Percentiles rank a stretch among this genome's conserved stretches.
Evolutionary conservation across 2,329 filamentous ascomycete species (phyloP).

Genomic region (Alternaria incomplexa): DNA sequence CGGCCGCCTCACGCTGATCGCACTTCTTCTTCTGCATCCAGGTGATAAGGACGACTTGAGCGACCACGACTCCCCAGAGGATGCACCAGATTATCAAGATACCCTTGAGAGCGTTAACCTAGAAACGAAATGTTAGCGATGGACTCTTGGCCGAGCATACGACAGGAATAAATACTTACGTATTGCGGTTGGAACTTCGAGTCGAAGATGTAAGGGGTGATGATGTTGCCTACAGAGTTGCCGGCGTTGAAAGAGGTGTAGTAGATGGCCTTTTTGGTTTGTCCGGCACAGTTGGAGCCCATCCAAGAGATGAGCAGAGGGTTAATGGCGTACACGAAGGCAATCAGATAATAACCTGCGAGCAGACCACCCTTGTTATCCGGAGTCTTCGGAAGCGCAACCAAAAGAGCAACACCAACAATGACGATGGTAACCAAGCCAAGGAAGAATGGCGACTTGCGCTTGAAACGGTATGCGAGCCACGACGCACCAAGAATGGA

Average conservation of each 20-base stretch:
- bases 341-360: constrained; percentile 69
- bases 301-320: constrained; percentile 73
- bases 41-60: constrained; percentile 20
- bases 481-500: constrained; percentile 53
- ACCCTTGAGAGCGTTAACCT: constrained; percentile 30
- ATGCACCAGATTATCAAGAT: constrained; percentile 31
- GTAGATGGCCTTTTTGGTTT: constrained; percentile 69
- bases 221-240: constrained; percentile 67
- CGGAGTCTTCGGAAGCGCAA: constrained; percentile 52
- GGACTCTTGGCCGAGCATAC: accelerated
- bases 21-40: constrained; percentile 31
- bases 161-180: constrained; percentile 10
- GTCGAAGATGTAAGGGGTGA: constrained; percentile 32
- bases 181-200: constrained; percentile 30
- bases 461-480: constrained; percentile 65
- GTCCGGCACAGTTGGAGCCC: constrained; percentile 70
- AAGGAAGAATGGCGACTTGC: constrained; percentile 60
- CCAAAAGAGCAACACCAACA: constrained; percentile 64
- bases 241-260: constrained; percentile 71
- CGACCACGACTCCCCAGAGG: constrained; percentile 23
- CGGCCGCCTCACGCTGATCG: constrained; percentile 27
- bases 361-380: constrained; percentile 58
- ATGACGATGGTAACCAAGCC: constrained; percentile 61
- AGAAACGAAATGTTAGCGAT: not conserved
- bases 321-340: constrained; percentile 70